A percentile compares a stretch with the other conserved stretches of the same genome.
Conservation (phyloP, 768 basidiomycete genomes). For the Lactarius hatsudake region DNA sequence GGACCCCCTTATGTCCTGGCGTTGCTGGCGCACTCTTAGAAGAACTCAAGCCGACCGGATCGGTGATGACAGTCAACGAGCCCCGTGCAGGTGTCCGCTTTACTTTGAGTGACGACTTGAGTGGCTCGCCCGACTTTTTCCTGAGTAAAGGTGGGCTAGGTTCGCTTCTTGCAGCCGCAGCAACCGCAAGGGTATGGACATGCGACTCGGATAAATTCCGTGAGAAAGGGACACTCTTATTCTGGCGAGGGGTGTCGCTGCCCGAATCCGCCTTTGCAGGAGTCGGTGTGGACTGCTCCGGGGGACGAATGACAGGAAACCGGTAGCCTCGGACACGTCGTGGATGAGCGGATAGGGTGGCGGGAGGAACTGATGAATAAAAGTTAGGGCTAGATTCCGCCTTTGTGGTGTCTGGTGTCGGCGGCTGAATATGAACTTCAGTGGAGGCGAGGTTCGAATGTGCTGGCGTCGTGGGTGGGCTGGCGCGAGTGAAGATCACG, state of each 20-base stretch:
- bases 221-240: neutral
- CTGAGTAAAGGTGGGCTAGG: constrained; percentile 46
- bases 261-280: constrained; percentile 34
- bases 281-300: constrained; percentile 45
- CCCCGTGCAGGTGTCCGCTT: constrained; percentile 47
- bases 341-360: constrained; percentile 32
- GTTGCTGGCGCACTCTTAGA: constrained; percentile 79
- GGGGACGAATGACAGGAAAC: constrained; percentile 32
- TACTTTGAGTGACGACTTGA: constrained; percentile 87
- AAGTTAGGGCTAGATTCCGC: constrained; percentile 13
- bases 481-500: constrained; percentile 23
- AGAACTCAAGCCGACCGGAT: constrained; percentile 34
- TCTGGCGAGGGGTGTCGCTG: constrained; percentile 15
- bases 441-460: neutral
- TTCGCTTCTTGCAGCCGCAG: constrained; percentile 3
- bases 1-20: constrained; percentile 82
- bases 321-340: constrained; percentile 33
- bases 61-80: constrained; percentile 52
- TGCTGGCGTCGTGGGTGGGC: constrained; percentile 14
- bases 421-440: constrained; percentile 31
- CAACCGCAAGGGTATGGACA: constrained; percentile 21
- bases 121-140: constrained; percentile 92
- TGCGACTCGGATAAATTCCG: constrained; percentile 27
- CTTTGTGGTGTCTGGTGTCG: constrained; percentile 22
- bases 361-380: constrained; percentile 22